phyloP scores from a whole-genome alignment of 1,139 yeast species.

The Blastobotrys arbuscula region DNA sequence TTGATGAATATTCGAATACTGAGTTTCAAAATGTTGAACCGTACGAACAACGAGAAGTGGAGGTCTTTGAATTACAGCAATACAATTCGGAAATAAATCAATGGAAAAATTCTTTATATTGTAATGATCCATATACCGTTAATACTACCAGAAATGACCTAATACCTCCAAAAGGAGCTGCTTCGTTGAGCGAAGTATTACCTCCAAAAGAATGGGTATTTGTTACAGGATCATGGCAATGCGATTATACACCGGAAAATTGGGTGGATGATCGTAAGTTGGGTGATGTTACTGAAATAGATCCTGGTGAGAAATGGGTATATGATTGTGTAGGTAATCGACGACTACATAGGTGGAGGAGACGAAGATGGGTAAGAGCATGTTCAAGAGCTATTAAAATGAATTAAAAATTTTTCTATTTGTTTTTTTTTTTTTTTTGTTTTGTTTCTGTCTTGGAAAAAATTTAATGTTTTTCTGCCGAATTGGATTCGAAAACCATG shows the following conservation, averaged over 20 bases:
- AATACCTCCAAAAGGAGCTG: slow-evolving; percentile 15
- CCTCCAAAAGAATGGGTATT: slow-evolving; percentile 30
- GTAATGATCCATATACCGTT: slow-evolving; percentile 14
- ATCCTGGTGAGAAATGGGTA: slow-evolving; percentile 32
- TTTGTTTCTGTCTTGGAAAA: too few species aligned
- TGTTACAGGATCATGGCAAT: slow-evolving; percentile 23
- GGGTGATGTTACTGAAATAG: slow-evolving; percentile 18
- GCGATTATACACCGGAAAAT: slow-evolving; percentile 25
- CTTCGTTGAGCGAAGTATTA: slow-evolving; percentile 19
- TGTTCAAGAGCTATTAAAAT: slow-evolving; percentile 18
- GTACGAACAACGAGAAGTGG: slow-evolving; percentile 43
- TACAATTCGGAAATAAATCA: slow-evolving; percentile 45
- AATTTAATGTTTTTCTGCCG: too few species aligned
- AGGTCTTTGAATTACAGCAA: slow-evolving; percentile 66
- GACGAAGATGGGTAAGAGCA: slow-evolving; percentile 28
- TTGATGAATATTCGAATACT: slow-evolving; percentile 20
- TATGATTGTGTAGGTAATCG: slow-evolving; percentile 24
- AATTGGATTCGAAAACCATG: too few species aligned
- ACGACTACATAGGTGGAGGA: slow-evolving; percentile 19
- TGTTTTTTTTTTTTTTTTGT: background rate
- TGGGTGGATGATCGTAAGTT: slow-evolving; percentile 25
- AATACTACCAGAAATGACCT: slow-evolving; percentile 8
- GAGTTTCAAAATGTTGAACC: slow-evolving; percentile 33
- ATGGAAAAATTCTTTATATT: slow-evolving; percentile 45
- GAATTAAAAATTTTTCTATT: background rate